Percentiles rank a stretch among this genome's conserved stretches.
Evolutionary conservation across 768 basidiomycete species (phyloP).

Genomic region (Cystofilobasidium macerans): DNA sequence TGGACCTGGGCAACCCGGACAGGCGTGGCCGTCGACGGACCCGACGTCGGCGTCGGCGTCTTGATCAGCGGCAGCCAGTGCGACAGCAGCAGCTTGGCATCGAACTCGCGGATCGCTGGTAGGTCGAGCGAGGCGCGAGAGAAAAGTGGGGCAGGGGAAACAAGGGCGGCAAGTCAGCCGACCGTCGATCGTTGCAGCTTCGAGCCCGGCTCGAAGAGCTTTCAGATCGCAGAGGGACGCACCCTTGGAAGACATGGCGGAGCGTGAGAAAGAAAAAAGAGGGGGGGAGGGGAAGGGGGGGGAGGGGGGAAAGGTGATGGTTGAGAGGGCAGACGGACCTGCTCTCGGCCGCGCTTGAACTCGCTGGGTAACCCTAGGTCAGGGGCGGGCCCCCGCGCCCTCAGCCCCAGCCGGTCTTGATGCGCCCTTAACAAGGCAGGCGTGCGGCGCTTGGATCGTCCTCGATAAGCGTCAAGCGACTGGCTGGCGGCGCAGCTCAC

Average conservation of each 20-base stretch:
- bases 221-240: constrained; percentile 3
- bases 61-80: constrained; percentile 87
- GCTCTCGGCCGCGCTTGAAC: too few relatives aligned
- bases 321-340: not conserved
- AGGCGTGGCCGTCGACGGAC: constrained; percentile 22
- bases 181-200: not conserved
- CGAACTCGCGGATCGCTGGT: constrained; percentile 86
- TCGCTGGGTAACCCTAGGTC: too few relatives aligned
- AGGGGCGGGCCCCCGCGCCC: too few relatives aligned
- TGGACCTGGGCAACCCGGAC: constrained; percentile 26
- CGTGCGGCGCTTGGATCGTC: too few relatives aligned
- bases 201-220: not conserved
- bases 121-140: too few relatives aligned
- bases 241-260: constrained; percentile 35
- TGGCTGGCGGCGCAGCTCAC: too few relatives aligned
- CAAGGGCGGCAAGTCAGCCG: too few relatives aligned
- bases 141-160: not conserved
- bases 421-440: too few relatives aligned
- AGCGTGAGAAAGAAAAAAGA: not conserved
- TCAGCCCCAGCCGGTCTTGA: too few relatives aligned
- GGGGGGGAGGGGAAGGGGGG: not conserved
- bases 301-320: constrained; percentile 8
- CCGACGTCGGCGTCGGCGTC: constrained; percentile 44
- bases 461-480: too few relatives aligned
- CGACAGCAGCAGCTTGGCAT: constrained; percentile 92